Evolutionary conservation across 805 yeast species (phyloP).

Genomic region (Isabelozyma gotoi): DNA sequence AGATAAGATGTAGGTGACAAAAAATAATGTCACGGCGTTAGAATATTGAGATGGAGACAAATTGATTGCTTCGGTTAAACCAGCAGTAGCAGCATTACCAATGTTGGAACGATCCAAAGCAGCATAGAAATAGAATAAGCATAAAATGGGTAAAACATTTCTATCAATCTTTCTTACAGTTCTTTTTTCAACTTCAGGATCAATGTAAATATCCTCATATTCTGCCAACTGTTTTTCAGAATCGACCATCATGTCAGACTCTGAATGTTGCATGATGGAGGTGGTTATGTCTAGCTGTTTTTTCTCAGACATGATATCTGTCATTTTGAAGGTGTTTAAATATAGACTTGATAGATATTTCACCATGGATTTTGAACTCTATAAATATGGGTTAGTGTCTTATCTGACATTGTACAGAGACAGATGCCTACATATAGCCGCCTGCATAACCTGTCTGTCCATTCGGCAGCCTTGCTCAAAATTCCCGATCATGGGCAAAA

Average conservation of each 20-base stretch:
- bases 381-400: background rate
- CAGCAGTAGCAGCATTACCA: slow-evolving; percentile 60
- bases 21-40: slow-evolving; percentile 45
- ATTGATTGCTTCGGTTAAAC: slow-evolving; percentile 41
- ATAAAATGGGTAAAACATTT: slow-evolving; percentile 42
- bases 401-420: background rate
- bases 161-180: slow-evolving; percentile 44
- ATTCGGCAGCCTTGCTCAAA: too few relatives aligned
- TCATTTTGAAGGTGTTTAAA: background rate
- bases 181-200: slow-evolving; percentile 22
- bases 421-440: too few relatives aligned
- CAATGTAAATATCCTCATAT: slow-evolving; percentile 9
- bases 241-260: background rate
- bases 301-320: background rate
- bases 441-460: too few relatives aligned
- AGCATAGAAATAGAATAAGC: slow-evolving; percentile 44
- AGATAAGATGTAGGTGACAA: slow-evolving; percentile 45
- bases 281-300: background rate
- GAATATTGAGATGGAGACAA: slow-evolving; percentile 40
- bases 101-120: slow-evolving; percentile 56
- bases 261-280: background rate
- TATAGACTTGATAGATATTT: background rate
- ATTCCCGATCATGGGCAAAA: too few relatives aligned
- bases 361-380: background rate
- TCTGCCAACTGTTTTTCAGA: background rate